phyloP scores from a whole-genome alignment of 768 basidiomycete genomes.

The Porpolomopsis calyptriformis region DNA sequence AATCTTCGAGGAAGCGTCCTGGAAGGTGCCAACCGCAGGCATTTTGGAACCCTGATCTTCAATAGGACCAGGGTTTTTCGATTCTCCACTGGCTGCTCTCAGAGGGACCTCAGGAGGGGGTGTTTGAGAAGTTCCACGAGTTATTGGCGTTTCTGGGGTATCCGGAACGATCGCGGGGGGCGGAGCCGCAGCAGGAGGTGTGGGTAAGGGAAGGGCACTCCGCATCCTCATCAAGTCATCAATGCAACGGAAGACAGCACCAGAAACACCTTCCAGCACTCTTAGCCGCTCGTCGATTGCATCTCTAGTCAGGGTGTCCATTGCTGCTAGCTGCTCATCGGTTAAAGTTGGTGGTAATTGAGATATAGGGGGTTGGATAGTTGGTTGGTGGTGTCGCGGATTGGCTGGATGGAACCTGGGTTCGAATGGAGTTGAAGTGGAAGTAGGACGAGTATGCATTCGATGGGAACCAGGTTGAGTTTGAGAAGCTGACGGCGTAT shows the following conservation, averaged over 20 bases:
- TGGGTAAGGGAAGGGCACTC: slow-evolving; percentile 49
- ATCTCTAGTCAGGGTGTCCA: slow-evolving; percentile 64
- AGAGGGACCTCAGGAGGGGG: no score
- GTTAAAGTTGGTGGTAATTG: slow-evolving; percentile 39
- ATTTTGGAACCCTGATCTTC: no score
- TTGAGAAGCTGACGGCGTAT: not conserved
- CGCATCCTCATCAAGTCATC: slow-evolving; percentile 70
- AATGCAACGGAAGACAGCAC: slow-evolving; percentile 59
- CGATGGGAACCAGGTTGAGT: not conserved
- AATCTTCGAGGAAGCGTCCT: no score
- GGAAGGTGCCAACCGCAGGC: no score
- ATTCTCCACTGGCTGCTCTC: no score
- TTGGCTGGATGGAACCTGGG: slow-evolving; percentile 4
- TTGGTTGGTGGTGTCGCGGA: not conserved
- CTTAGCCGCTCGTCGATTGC: slow-evolving; percentile 78
- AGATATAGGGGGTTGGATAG: slow-evolving; percentile 10
- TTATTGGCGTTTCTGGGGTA: no score
- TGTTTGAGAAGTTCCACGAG: no score
- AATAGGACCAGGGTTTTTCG: no score
- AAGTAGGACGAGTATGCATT: slow-evolving; percentile 1
- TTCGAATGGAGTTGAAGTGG: not conserved
- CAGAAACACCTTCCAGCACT: slow-evolving; percentile 69
- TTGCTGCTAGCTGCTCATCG: slow-evolving; percentile 49
- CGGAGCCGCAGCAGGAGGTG: slow-evolving; percentile 19
- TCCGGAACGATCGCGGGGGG: slow-evolving; percentile 10